Conservation (phyloP, 2,329 filamentous ascomycete species). For the Aspergillus ruber region DNA sequence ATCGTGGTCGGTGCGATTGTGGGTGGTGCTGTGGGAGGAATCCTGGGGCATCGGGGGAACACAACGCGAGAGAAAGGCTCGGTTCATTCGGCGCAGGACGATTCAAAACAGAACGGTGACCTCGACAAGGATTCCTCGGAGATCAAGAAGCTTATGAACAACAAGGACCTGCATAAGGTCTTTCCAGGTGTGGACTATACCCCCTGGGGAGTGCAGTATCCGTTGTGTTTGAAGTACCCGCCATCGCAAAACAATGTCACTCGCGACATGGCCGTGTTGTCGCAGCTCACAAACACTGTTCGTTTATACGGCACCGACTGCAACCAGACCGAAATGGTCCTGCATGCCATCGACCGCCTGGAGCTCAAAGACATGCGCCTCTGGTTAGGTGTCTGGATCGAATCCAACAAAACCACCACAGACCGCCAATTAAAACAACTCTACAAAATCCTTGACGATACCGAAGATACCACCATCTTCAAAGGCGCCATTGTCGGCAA, state of each 20-base stretch:
- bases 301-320: conserved; percentile 93
- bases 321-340: conserved; percentile 91
- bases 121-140: conserved; percentile 67
- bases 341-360: conserved; percentile 72
- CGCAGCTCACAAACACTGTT: conserved; percentile 80
- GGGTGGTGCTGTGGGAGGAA: conserved; percentile 66
- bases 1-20: conserved; percentile 64
- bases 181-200: conserved; percentile 97
- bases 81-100: conserved; percentile 52
- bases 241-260: conserved; percentile 94
- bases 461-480: conserved; percentile 43
- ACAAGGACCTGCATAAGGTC: conserved; percentile 76
- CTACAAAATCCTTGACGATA: conserved; percentile 68
- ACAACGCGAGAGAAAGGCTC: conserved; percentile 19
- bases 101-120: conserved; percentile 60
- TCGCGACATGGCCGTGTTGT: conserved; percentile 80
- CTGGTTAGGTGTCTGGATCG: conserved; percentile 93
- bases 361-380: conserved; percentile 71
- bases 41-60: conserved; percentile 52
- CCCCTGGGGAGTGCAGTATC: conserved; percentile 83
- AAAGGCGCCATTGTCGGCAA: conserved; percentile 60
- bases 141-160: conserved; percentile 76
- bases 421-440: conserved; percentile 73
- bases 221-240: conserved; percentile 67
- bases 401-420: conserved; percentile 76